Evolutionary conservation across 2,329 filamentous ascomycete species (phyloP), one percentile per base, ranked within the genome.

Genomic region (Fusarium algeriense): DNA sequence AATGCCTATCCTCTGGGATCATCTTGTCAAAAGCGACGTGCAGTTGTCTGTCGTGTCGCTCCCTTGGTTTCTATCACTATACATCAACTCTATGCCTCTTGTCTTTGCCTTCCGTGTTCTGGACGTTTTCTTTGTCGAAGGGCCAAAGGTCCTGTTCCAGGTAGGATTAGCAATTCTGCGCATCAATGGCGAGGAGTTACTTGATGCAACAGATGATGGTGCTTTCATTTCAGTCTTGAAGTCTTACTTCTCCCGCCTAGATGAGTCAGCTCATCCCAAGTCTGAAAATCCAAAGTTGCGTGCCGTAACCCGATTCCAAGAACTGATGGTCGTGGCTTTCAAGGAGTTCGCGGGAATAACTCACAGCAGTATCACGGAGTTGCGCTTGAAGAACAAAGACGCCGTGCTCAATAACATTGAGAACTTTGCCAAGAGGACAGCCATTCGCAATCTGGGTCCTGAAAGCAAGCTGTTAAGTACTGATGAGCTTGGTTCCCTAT

Each of bases 21-120:
- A 99, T 78, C 89, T 99, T n/a, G 92, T 95, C 72, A 97, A 96
- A 83, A 96, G 93, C 64, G 96, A 99, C 78, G 94, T 99, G 26
- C 97, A 99, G 81, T 89, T 99, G 23, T 98, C 96, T 1, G 96
- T 99, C 37, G 96, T 98, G 19, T 98, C 95, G 13, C 86, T 99
- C 45, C 96, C 96, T 6, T 99, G 96, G 96, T 99, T 99, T 80
- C 86, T 99, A 60, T 98, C 95, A 8, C 87, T 99, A 20, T 99
- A 98, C 82, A 97, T 99, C 85, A 99, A 99, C 86, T 98, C 95
- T 3, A 99, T 99, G 96, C 96, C 96, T 7, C 86, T 99, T 19
- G 94, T 98, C 3, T 99, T 98, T 81, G 96, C 96, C 48, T 99
- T 98, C 81, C 89, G 96, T 60, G 96, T 99, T 52, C 83, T 99